phyloP scores from a whole-genome alignment of 345 rosid species.

The Aethionema arabicum region DNA sequence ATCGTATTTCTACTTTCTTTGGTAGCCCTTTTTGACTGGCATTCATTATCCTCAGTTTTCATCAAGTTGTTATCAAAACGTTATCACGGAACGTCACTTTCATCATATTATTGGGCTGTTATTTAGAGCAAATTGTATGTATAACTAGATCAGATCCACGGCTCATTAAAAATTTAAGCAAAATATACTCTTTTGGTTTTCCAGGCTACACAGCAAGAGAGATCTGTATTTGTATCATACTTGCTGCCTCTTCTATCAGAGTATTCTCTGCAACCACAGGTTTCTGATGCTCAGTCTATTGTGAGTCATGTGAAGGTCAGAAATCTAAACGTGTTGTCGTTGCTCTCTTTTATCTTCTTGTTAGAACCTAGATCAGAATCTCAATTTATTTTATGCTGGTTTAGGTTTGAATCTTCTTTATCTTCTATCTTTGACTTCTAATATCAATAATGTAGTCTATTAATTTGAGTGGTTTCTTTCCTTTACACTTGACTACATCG shows the following conservation, averaged over 20 bases:
- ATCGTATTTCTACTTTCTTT: slow-evolving; percentile 19
- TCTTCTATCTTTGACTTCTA: slow-evolving; percentile 17
- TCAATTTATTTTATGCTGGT: not conserved
- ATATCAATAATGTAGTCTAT: slow-evolving; percentile 17
- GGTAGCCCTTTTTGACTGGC: slow-evolving; percentile 20
- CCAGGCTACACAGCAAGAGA: slow-evolving; percentile 93
- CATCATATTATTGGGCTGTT: not conserved
- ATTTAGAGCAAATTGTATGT: slow-evolving; percentile 11
- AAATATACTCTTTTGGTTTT: slow-evolving; percentile 28
- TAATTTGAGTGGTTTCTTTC: slow-evolving; percentile 25
- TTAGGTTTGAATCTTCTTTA: slow-evolving; percentile 4
- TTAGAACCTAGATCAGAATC: slow-evolving; percentile 23
- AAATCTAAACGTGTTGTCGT: slow-evolving; percentile 44
- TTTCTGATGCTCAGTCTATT: slow-evolving; percentile 87
- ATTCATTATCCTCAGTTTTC: slow-evolving; percentile 10
- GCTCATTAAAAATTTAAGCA: slow-evolving; percentile 1
- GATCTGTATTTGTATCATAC: slow-evolving; percentile 80
- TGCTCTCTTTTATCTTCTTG: slow-evolving; percentile 68
- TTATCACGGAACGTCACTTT: slow-evolving; percentile 9
- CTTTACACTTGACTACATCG: not conserved
- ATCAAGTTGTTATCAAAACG: slow-evolving; percentile 8
- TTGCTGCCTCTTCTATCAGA: slow-evolving; percentile 86
- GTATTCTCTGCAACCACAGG: slow-evolving; percentile 86
- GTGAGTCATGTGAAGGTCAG: slow-evolving; percentile 90
- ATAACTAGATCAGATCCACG: not conserved